These are phyloP conservation scores for Fomitopsis pulvina DNA, from an alignment of 768 basidiomycete genomes.

Conservation along the genomic window DNA sequence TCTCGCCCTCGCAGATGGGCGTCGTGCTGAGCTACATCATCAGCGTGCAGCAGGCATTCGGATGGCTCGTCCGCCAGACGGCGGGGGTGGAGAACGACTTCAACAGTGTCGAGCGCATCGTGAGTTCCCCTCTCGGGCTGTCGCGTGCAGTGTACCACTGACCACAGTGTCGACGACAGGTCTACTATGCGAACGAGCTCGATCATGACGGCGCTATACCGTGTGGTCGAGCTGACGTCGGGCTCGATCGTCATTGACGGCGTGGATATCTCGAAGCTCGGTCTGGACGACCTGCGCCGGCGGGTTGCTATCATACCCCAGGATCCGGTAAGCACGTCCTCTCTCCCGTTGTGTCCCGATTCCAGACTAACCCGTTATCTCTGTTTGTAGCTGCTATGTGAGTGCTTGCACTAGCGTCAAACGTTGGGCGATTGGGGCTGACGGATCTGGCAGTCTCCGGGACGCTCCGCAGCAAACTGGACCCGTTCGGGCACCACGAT, in stretches of 20 bases:
- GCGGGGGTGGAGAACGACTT: constrained; percentile 92
- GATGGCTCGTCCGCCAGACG: constrained; percentile 69
- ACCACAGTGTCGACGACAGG: constrained; percentile 1
- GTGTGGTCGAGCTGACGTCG: constrained; percentile 72
- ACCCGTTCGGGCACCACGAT: constrained; percentile 79
- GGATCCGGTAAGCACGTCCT: constrained; percentile 52
- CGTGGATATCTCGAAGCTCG: constrained; percentile 77
- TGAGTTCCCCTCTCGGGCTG: constrained; percentile 3
- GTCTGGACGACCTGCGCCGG: constrained; percentile 64
- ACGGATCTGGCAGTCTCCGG: constrained; percentile 51
- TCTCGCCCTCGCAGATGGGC: constrained; percentile 77
- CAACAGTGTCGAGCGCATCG: constrained; percentile 83
- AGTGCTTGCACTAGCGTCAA: constrained; percentile 11
- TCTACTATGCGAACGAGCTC: constrained; percentile 74
- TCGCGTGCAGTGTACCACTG: not conserved
- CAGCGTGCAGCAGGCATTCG: constrained; percentile 69
- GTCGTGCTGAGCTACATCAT: constrained; percentile 75
- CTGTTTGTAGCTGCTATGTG: constrained; percentile 39
- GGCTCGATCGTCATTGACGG: constrained; percentile 78
- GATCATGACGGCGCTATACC: constrained; percentile 83
- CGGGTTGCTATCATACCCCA: constrained; percentile 79
- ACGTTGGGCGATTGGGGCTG: not conserved
- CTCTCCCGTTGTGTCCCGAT: not conserved
- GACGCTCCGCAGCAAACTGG: constrained; percentile 80
- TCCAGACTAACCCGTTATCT: not conserved